Evolutionary conservation across 2,329 filamentous ascomycete genomes (phyloP), one percentile per base, ranked within the genome.

Genomic region (Metarhizium anisopliae): DNA sequence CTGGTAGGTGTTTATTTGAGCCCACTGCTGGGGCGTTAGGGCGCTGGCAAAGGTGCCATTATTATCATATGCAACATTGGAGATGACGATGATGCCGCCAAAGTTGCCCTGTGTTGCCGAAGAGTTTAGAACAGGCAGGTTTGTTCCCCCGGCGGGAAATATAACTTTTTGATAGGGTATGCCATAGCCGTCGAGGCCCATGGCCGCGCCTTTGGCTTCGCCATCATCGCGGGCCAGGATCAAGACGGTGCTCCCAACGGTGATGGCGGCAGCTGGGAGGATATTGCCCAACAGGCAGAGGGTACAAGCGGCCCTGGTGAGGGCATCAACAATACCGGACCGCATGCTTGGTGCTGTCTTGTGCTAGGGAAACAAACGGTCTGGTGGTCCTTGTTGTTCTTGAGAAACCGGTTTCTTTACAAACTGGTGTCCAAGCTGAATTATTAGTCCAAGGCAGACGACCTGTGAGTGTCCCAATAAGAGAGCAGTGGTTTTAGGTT

Each of bases 131-230:
- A 67, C 59, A 1, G 82, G 82, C 32, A 85, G 74, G 18, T 68
- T 60, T 5, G 73, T 68, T 14, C 82, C 82, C 6, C 64, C 62
- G 61, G 79, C 71, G 7, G 81, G 80, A n/a, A 85, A 79, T 20
- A 77, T 60, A 11, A 83, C 62, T 6, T 76, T 72, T 60, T 83
- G 71, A 61, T 75, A 84, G 1, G 81, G 80, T 59, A 85, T 84
- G 36, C 80, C 82, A 61, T 85, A 85, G 56, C 74, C 81, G 62
- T 81, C 77, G 8, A 85, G 73, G 29, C 81, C 82, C 13, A 75
- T 76, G 40, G 73, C 75, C 13, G 77, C 77, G 32, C 76, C 75
- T 18, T 68, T 68, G 8, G 77, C 77, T 2, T 78, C 73, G 29
- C 70, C 68, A 42, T 72, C 60, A 63, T 84, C 80, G 59, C 75